A percentile compares a stretch with the other conserved stretches of the same genome.
Evolutionary conservation across 192 early-diverging fungal genomes (phyloP).

Genomic region (Coemansia sp.): DNA sequence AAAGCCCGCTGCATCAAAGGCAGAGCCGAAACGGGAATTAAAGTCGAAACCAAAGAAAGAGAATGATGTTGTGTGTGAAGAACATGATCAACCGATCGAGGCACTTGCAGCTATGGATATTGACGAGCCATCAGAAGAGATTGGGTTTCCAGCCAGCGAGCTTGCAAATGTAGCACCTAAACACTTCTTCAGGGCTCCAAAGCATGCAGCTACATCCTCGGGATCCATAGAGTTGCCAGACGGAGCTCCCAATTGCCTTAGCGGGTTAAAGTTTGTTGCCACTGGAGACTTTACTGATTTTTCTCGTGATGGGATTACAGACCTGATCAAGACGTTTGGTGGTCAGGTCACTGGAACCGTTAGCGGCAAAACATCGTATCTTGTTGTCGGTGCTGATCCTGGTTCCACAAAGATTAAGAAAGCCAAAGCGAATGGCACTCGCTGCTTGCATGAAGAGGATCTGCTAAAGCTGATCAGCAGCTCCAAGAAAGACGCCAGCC

Average conservation of each 20-base stretch:
- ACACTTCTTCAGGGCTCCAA: constrained; percentile 22
- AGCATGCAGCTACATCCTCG: constrained; percentile 46
- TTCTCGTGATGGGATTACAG: constrained; percentile 70
- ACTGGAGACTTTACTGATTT: constrained; percentile 85
- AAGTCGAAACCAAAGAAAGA: constrained; percentile 15
- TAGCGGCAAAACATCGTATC: constrained; percentile 80
- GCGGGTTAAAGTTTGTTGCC: constrained; percentile 84
- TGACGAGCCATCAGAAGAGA: constrained; percentile 5
- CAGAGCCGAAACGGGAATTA: constrained; percentile 2
- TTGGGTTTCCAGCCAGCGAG: constrained; percentile 39
- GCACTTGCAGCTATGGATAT: constrained; percentile 17
- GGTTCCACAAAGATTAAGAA: constrained; percentile 84
- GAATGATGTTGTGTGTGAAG: neutral
- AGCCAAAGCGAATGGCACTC: constrained; percentile 65
- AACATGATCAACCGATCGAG: neutral
- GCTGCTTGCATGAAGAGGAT: constrained; percentile 78
- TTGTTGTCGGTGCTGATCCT: constrained; percentile 84
- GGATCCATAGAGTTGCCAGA: constrained; percentile 71
- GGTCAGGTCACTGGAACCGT: constrained; percentile 73
- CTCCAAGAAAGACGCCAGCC: constrained; percentile 17
- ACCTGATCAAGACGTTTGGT: constrained; percentile 86
- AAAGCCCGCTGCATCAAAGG: constrained; percentile 1
- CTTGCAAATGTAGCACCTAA: constrained; percentile 33
- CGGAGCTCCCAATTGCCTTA: constrained; percentile 68
- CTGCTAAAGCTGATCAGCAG: constrained; percentile 77